phyloP scores from a whole-genome alignment of 495 filamentous ascomycete species.

The Staphylotrichum tortipilum region DNA sequence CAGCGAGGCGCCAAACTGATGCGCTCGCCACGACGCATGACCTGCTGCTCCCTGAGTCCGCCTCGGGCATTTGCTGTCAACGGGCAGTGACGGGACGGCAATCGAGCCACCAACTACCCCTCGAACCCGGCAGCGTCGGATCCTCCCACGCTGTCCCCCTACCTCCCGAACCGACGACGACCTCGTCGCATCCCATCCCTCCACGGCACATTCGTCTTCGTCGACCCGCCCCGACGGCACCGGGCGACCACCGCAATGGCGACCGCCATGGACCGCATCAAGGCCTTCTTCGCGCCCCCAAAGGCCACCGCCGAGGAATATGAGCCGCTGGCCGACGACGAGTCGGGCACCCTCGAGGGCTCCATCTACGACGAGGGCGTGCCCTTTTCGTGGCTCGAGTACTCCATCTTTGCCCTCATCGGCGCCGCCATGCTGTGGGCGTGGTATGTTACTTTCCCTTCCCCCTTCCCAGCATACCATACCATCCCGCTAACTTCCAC shows the following conservation, averaged over 20 bases:
- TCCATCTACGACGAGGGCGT: conserved; percentile 24
- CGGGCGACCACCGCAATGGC: not conserved
- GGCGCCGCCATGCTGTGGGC: conserved; percentile 95
- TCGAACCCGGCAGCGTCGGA: not conserved
- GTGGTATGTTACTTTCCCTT: conserved; percentile 52
- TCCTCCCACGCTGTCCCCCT: not conserved
- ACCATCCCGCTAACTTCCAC: not conserved
- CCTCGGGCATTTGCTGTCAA: too few relatives aligned
- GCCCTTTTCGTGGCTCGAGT: conserved; percentile 71
- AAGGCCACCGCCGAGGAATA: conserved; percentile 44
- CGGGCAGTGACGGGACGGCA: not conserved
- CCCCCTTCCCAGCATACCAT: not conserved
- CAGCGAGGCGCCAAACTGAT: not conserved
- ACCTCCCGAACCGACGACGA: too few relatives aligned
- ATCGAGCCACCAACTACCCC: not conserved
- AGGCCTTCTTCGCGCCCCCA: conserved; percentile 17
- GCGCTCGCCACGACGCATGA: not conserved
- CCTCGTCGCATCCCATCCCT: too few relatives aligned
- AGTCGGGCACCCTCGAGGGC: conserved; percentile 25
- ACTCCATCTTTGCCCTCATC: conserved; percentile 75
- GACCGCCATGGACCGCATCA: conserved; percentile 23
- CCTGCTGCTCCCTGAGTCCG: too few relatives aligned
- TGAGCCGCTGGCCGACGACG: conserved; percentile 44
- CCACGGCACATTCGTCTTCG: too few relatives aligned
- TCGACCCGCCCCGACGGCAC: too few relatives aligned